Percentiles rank a stretch among this genome's conserved stretches.
Conservation (phyloP, 192 early-diverging fungal genomes). For the Funneliformis mosseae region DNA sequence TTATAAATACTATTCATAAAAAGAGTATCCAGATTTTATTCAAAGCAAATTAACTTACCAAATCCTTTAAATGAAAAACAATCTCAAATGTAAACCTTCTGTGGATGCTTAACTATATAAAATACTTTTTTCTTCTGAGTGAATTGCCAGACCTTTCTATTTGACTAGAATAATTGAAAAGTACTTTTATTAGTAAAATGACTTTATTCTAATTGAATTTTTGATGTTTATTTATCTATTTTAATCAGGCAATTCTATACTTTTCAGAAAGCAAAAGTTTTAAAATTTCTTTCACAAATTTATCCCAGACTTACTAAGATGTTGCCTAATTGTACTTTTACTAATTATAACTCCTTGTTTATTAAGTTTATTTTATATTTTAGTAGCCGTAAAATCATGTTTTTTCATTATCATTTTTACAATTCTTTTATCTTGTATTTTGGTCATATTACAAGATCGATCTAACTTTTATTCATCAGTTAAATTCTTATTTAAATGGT, state of each 20-base stretch:
- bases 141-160: background rate
- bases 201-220: background rate
- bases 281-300: background rate
- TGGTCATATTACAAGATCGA: background rate
- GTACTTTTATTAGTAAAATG: background rate
- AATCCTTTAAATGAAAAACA: too few species aligned
- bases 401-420: background rate
- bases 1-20: too few species aligned
- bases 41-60: too few species aligned
- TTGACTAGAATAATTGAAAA: background rate
- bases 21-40: too few species aligned
- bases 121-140: too few species aligned
- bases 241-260: background rate
- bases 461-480: background rate
- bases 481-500: background rate
- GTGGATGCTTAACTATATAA: too few species aligned
- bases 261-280: background rate
- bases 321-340: background rate
- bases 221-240: background rate
- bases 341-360: background rate
- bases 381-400: background rate
- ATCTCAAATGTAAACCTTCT: too few species aligned
- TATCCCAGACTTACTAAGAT: constrained; percentile 3
- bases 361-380: background rate
- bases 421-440: background rate